Evolutionary conservation across 75 land plant species (phyloP), one percentile per base, ranked within the genome.

Genomic region (Chamaecyparis obtusa): DNA sequence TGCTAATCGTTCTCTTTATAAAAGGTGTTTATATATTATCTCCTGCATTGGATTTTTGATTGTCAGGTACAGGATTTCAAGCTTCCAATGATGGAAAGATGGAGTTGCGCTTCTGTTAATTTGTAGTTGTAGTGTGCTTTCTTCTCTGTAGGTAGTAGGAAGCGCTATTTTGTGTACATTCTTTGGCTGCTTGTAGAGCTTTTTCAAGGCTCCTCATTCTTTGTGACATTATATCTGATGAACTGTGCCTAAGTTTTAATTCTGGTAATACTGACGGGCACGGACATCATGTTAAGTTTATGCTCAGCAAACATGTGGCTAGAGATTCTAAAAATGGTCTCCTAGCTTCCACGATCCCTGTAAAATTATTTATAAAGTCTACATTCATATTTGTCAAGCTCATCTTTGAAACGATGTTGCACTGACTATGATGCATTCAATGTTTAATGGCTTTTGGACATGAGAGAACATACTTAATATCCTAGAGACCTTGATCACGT

Each of bases 161-260:
- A 74, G n/a, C 76, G 16, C 36, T 74, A 2, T 74, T 74, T 74
- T 74, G 35, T 74, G 76, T 74, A 74, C 16, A 74, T 74, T 74
- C 76, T 74, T 32, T 74, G 36, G 76, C 76, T 74, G 76, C 76
- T 74, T 74, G 76, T 74, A 74, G 67, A 19, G 76, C 36, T 74
- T 74, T 51, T 14, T 74, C 33, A 36, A 74, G 76, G 76, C 76
- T 32, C 76, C 76, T 74, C 33, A 74, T 74, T 74, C 36, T 13
- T 74, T 74, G 76, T 74, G 76, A 74, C 76, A 74, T 74, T 74
- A 74, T 74, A 33, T 74, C 76, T 33, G 36, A 33, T 74, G 33
- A 74, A 30, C 76, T 13, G 76, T 74, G 76, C 76, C 76, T 11
- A 32, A 32, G 76, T 74, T 74, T 74, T 32, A 74, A 74, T 74